Percentiles rank a stretch among this genome's conserved stretches.
Evolutionary conservation across 148 eudicot genomes (phyloP).

Genomic region (Talinum fruticosum): DNA sequence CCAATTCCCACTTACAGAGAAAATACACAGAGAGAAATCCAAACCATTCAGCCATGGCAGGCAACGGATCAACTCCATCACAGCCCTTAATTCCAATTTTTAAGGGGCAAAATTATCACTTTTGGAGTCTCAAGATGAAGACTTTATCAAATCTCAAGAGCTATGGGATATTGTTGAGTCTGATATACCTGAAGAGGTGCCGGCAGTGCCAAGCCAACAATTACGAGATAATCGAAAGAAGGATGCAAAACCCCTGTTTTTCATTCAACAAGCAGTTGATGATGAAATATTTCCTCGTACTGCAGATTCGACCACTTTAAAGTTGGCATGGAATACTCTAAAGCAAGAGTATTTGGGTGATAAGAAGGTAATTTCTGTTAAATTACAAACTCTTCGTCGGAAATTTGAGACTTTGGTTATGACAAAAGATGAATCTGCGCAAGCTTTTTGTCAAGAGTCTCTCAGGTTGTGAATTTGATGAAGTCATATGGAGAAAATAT

Average conservation of each 20-base stretch:
- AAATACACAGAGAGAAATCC: too few relatives aligned
- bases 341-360: background rate
- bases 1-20: too few relatives aligned
- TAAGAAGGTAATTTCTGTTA: background rate
- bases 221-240: constrained; percentile 1
- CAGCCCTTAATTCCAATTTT: background rate
- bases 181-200: background rate
- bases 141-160: constrained; percentile 4
- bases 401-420: background rate
- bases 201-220: background rate
- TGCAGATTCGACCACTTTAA: background rate
- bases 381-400: background rate
- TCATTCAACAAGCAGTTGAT: background rate
- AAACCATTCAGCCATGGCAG: background rate
- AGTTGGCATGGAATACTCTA: background rate
- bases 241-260: background rate
- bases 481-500: background rate
- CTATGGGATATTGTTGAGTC: constrained; percentile 8
- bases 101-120: background rate
- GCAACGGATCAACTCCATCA: background rate
- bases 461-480: background rate
- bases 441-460: background rate
- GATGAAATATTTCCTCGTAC: background rate
- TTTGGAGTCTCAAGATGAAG: constrained; percentile 6
- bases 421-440: background rate